Conservation (phyloP, 345 rosid genomes). For the Cardamine chenopodiifolia region DNA sequence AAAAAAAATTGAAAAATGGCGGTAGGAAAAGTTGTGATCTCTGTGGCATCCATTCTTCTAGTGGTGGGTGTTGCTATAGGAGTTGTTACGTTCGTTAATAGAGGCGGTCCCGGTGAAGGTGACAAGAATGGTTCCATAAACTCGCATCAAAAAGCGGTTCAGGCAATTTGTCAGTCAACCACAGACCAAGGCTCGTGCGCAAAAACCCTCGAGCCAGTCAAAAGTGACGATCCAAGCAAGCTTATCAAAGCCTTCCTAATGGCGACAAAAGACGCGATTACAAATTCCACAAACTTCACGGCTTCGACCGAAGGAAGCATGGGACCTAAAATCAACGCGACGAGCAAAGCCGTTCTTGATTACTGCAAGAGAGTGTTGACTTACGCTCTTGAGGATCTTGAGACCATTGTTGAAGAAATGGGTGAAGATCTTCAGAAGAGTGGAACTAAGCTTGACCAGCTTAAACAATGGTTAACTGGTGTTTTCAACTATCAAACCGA, state of each 20-base stretch:
- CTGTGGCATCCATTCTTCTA: constrained; percentile 50
- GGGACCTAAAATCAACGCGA: constrained; percentile 18
- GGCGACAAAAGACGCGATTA: constrained; percentile 47
- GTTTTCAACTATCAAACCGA: constrained; percentile 44
- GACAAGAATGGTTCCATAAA: constrained; percentile 21
- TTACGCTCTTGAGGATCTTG: constrained; percentile 46
- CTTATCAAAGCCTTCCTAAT: constrained; percentile 44
- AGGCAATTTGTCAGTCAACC: constrained; percentile 50
- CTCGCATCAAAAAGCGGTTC: constrained; percentile 45
- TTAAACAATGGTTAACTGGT: constrained; percentile 47
- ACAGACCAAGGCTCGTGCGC: constrained; percentile 56
- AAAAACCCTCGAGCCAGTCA: constrained; percentile 47
- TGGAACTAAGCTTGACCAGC: constrained; percentile 40
- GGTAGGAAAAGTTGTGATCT: constrained; percentile 39
- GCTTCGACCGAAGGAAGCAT: constrained; percentile 37
- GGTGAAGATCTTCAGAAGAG: constrained; percentile 42
- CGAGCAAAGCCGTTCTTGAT: constrained; percentile 43
- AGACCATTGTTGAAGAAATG: constrained; percentile 44
- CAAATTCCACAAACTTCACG: constrained; percentile 49
- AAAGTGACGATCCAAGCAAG: constrained; percentile 56
- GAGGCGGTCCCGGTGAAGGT: not conserved
- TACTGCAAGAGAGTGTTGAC: constrained; percentile 41
- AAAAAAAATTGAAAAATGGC: constrained; percentile 24
- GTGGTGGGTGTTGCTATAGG: constrained; percentile 54
- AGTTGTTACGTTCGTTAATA: constrained; percentile 37